Evolutionary conservation across 306 rosid species (phyloP).

Genomic region (Fragaria vesca): DNA sequence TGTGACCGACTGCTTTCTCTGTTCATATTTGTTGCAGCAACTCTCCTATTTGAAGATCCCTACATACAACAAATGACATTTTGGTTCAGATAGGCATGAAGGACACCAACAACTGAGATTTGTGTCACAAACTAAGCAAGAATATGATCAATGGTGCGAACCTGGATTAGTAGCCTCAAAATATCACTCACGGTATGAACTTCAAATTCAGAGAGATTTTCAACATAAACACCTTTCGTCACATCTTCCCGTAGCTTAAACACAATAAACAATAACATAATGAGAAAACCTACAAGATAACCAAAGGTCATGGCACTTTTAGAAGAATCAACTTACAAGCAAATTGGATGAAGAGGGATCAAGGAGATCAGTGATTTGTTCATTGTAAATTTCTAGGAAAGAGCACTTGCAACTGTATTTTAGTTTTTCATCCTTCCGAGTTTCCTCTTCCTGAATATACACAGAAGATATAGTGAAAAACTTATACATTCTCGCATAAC

Average conservation of each 20-base stretch:
- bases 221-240: slow-evolving; percentile 89
- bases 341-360: slow-evolving; percentile 88
- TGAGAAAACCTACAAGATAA: slow-evolving; percentile 18
- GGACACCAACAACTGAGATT: background rate
- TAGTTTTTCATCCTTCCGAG: slow-evolving; percentile 77
- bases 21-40: slow-evolving; percentile 97
- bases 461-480: slow-evolving; percentile 18
- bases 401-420: slow-evolving; percentile 96
- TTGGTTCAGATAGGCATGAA: slow-evolving; percentile 29
- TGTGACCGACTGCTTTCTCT: slow-evolving; percentile 99
- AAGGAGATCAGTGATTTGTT: slow-evolving; percentile 89
- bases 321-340: slow-evolving; percentile 60
- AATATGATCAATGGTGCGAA: slow-evolving; percentile 18
- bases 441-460: slow-evolving; percentile 87
- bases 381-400: slow-evolving; percentile 94
- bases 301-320: slow-evolving; percentile 10
- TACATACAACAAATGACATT: slow-evolving; percentile 36
- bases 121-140: slow-evolving; percentile 25
- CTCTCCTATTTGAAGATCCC: slow-evolving; percentile 98
- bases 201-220: slow-evolving; percentile 89
- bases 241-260: slow-evolving; percentile 90
- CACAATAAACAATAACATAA: background rate
- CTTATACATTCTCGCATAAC: background rate
- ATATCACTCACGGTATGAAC: slow-evolving; percentile 80
- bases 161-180: slow-evolving; percentile 82